Evolutionary conservation across 164 flowering plant genomes (phyloP), one percentile per base, ranked within the genome.

Genomic region (Macadamia integrifolia): DNA sequence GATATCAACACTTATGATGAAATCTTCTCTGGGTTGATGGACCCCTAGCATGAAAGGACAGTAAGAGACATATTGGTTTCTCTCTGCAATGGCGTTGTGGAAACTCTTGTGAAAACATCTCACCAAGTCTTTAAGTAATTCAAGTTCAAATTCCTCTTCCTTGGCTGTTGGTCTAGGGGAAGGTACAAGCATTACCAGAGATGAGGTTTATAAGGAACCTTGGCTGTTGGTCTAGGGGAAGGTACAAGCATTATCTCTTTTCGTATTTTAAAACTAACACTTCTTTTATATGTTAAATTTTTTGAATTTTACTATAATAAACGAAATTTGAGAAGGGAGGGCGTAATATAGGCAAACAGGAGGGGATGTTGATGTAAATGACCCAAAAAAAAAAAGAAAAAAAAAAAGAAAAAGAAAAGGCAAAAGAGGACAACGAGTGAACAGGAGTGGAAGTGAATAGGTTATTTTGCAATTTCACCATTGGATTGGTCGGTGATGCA

Each of bases 1-100:
- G 59, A 82, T 28, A 75, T 94, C 70, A 94, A 94, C 82, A 74
- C 88, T 1, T 94, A 77, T 60, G 90, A 92, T 66, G 87, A 92
- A 49, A 23, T 94, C 35, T 88, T 92, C 65, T 32, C 89, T 0
- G 97, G 97, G 14, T 6, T 92, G 69, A 92, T 97, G 0, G 92
- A 92, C 70, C 95, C 97, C 0, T 84, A 86, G 55, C 95, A 92
- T 43, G 89, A 85, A 71, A 65, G 56, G 1, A 61, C 79, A 63
- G 87, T 88, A 62, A 86, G 71, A 66, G 92, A 90, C 13, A 58
- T 87, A 68, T 46, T 90, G 77, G 81, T 82, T 1, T 74, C 88
- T 7, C 79, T 89, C 8, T 83, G 91, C 71, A 88, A 82, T 71
- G 87, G 88, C 11, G 91, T 97, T 0, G 74, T 90, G 0, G 93